Percentiles rank a stretch among this genome's conserved stretches.
Conservation (phyloP, 2,329 filamentous ascomycete species). For the Fusarium verrucosum region DNA sequence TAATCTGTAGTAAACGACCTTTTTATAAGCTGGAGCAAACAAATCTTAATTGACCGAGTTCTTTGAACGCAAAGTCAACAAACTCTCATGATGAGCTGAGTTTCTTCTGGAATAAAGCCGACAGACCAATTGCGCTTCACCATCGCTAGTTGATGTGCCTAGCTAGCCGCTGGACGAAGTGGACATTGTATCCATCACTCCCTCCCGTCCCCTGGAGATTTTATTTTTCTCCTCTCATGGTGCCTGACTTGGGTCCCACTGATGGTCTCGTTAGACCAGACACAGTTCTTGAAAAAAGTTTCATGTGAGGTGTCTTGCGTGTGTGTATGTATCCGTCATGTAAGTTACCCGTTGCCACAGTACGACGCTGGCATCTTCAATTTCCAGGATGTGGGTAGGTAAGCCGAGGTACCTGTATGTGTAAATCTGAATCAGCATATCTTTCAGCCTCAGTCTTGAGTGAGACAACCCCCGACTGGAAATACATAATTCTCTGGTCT, state of each 20-base stretch:
- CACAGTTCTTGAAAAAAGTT: conserved; percentile 4
- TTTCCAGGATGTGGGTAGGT: background rate
- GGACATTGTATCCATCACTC: conserved; percentile 22
- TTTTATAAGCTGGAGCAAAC: background rate
- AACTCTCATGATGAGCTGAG: background rate
- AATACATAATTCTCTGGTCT: background rate
- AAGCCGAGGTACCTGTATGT: background rate
- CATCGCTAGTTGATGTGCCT: conserved; percentile 16
- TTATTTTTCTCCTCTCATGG: conserved; percentile 27
- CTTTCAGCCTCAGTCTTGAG: background rate
- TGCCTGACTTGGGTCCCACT: conserved; percentile 37
- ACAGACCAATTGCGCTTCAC: conserved; percentile 10
- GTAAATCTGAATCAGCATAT: background rate
- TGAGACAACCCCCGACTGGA: background rate
- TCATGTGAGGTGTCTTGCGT: conserved; percentile 21
- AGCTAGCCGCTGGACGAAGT: conserved; percentile 28
- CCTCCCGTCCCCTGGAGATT: conserved; percentile 27
- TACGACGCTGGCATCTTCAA: conserved; percentile 10
- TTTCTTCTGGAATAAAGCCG: conserved; percentile 28
- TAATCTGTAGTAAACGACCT: background rate
- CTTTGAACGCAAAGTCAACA: background rate
- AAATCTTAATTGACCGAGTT: background rate
- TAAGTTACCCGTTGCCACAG: conserved; percentile 3
- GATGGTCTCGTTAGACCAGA: conserved; percentile 23
- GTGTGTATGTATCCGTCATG: conserved; percentile 1